Percentiles rank a stretch among this genome's conserved stretches.
Evolutionary conservation across 805 yeast genomes (phyloP).

Genomic region (Groenewaldozyma tartarivorans): DNA sequence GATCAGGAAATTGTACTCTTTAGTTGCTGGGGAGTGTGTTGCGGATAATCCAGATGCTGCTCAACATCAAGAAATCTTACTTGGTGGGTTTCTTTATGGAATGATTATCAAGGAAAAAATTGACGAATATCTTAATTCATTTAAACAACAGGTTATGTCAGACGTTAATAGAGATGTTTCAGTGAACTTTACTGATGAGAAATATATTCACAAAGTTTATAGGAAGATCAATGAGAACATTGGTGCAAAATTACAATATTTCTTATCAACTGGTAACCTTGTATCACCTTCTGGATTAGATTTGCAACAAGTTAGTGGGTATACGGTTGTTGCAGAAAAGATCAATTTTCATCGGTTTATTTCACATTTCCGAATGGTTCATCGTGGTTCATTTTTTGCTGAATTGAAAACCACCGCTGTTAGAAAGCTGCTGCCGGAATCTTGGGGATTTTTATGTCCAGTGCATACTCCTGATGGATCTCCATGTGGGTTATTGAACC

Average conservation of each 20-base stretch:
- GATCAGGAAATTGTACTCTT: slow-evolving; percentile 88
- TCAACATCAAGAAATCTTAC: slow-evolving; percentile 92
- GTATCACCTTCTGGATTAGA: slow-evolving; percentile 96
- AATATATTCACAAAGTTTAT: slow-evolving; percentile 73
- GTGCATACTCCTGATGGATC: slow-evolving; percentile 99
- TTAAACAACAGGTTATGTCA: slow-evolving; percentile 63
- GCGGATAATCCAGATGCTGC: slow-evolving; percentile 99
- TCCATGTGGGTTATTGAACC: slow-evolving; percentile 96
- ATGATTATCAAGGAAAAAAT: slow-evolving; percentile 95
- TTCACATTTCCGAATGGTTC: slow-evolving; percentile 99
- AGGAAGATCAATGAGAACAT: slow-evolving; percentile 80
- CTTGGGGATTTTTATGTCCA: slow-evolving; percentile 99
- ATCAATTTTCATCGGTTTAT: slow-evolving; percentile 94
- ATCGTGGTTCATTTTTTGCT: slow-evolving; percentile 98
- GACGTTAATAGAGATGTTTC: slow-evolving; percentile 63
- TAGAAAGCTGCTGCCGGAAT: slow-evolving; percentile 90
- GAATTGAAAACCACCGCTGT: slow-evolving; percentile 96
- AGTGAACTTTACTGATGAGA: slow-evolving; percentile 73
- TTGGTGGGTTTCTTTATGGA: slow-evolving; percentile 94
- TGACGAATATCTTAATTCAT: slow-evolving; percentile 76
- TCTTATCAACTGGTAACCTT: slow-evolving; percentile 92
- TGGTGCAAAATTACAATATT: slow-evolving; percentile 89
- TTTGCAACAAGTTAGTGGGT: slow-evolving; percentile 95
- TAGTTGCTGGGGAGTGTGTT: slow-evolving; percentile 93
- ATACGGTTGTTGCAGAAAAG: slow-evolving; percentile 97